These are phyloP conservation scores for Urostyla sp. DNA, from an alignment of 73 alveolate species.

Conservation along the genomic window DNA sequence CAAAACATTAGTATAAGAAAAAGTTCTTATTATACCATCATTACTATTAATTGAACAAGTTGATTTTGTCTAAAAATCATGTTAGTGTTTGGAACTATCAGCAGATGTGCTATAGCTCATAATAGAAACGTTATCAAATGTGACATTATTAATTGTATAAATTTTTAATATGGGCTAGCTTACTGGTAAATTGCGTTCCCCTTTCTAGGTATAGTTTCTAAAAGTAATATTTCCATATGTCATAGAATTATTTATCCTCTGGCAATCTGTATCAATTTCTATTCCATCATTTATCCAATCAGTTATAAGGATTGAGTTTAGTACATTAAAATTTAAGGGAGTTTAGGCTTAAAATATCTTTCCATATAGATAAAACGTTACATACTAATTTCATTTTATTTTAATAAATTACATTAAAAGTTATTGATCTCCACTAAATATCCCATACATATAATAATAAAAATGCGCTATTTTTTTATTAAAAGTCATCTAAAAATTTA, in stretches of 20 bases:
- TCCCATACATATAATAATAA: conserved; percentile 3
- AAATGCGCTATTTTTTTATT: background rate
- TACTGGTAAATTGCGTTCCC: no score
- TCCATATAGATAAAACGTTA: background rate
- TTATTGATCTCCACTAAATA: background rate
- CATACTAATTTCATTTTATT: background rate
- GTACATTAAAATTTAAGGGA: background rate
- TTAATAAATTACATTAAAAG: conserved; percentile 3
- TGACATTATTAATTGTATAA: background rate
- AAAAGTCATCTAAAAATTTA: background rate
- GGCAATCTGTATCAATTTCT: background rate
- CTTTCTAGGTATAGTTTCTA: conserved; percentile 4
- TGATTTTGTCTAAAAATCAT: background rate
- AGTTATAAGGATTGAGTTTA: background rate
- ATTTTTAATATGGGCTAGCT: background rate
- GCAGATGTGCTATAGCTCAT: background rate
- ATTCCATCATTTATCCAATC: conserved; percentile 19
- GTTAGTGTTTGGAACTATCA: background rate
- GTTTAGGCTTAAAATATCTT: background rate
- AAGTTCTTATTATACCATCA: no score
- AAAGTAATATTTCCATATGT: background rate
- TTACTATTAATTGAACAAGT: background rate
- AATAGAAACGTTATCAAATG: background rate
- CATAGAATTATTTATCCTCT: background rate
- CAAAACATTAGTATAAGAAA: background rate